These are phyloP conservation scores for Chalaropsis ovoidea DNA, from an alignment of 2,329 filamentous ascomycete genomes.

Conservation along the genomic window DNA sequence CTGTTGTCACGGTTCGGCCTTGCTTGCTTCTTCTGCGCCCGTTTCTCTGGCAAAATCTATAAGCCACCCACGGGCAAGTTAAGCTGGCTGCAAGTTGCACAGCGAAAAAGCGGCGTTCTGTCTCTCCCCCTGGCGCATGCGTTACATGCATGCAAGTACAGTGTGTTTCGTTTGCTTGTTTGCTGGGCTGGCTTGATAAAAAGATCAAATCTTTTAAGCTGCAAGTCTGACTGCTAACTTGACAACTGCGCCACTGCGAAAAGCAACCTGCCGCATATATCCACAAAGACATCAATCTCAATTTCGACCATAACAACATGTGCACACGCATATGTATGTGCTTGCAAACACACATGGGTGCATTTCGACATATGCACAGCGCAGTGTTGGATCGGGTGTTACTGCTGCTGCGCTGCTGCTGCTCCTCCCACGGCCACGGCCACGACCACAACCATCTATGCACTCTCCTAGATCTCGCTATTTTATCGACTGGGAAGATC, in stretches of 20 bases:
- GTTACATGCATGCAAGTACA: neutral
- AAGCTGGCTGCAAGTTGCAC: slow-evolving; percentile 1
- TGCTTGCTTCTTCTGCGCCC: neutral
- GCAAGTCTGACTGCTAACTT: slow-evolving; percentile 6
- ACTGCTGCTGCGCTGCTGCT: neutral
- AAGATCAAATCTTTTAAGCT: neutral
- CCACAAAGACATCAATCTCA: slow-evolving; percentile 1
- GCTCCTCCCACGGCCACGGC: neutral
- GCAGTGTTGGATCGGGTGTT: neutral
- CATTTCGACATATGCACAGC: neutral
- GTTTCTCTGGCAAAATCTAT: neutral
- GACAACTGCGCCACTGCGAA: slow-evolving; percentile 8
- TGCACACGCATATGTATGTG: neutral
- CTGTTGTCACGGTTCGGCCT: neutral
- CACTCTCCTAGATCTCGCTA: neutral
- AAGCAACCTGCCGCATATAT: slow-evolving; percentile 10
- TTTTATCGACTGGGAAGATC: neutral
- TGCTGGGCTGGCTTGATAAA: neutral
- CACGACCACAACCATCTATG: neutral
- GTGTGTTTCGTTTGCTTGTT: slow-evolving; percentile 10
- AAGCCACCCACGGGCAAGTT: neutral
- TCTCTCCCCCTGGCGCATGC: slow-evolving; percentile 6
- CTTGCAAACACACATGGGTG: neutral
- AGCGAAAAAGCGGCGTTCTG: neutral
- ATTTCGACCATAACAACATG: neutral